These are phyloP conservation scores for Colletotrichum sp. DNA, from an alignment of 2,329 filamentous ascomycete genomes.

Conservation along the genomic window DNA sequence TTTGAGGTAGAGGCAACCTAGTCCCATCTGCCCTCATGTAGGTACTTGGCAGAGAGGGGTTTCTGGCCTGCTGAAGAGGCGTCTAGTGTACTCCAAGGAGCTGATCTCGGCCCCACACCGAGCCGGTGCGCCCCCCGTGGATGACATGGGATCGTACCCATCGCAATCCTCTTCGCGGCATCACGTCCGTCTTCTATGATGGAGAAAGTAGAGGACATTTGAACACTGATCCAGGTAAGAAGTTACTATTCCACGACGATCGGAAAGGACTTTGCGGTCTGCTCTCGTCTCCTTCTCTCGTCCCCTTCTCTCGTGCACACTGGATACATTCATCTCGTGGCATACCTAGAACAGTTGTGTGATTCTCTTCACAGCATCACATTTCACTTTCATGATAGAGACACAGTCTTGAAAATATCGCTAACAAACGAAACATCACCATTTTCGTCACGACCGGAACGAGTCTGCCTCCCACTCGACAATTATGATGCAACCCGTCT, in stretches of 20 bases:
- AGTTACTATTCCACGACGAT: no score
- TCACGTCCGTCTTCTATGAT: not conserved
- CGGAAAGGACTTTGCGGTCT: not conserved
- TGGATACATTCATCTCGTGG: no score
- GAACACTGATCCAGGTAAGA: not conserved
- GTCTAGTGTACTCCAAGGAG: not conserved
- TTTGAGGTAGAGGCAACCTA: not conserved
- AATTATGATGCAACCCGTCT: no score
- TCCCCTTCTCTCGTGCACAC: no score
- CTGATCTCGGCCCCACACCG: not conserved
- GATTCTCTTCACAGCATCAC: no score
- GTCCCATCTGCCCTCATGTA: not conserved
- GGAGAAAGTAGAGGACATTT: not conserved
- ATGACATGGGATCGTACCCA: fast-evolving
- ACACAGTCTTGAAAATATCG: no score
- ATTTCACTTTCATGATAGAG: no score
- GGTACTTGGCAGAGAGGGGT: not conserved
- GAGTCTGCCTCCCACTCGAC: no score
- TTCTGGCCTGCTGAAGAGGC: not conserved
- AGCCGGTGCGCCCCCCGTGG: not conserved
- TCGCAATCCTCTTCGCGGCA: not conserved
- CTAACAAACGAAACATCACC: no score
- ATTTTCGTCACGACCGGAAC: no score
- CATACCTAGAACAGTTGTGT: no score
- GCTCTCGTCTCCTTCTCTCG: no score